Evolutionary conservation across 495 filamentous ascomycete genomes (phyloP), one percentile per base, ranked within the genome.

Genomic region (Parathielavia hyrcaniae): DNA sequence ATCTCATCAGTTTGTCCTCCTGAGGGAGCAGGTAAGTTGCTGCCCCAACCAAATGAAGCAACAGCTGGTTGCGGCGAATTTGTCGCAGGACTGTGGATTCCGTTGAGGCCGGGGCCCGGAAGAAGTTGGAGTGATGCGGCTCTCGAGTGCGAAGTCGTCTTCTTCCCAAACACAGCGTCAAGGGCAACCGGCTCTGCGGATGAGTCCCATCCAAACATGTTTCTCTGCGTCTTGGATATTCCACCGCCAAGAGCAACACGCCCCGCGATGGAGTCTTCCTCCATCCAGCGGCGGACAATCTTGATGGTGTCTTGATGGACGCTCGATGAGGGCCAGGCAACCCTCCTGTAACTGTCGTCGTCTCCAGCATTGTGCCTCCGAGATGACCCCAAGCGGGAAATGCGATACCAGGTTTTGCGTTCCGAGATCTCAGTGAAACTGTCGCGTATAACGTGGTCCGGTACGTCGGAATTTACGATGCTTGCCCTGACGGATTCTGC

Each of bases 391-490:
- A 72, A 74, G 10, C 81, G 74, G 16, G 82, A 83, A 7, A 85
- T 66, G 23, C 82, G 79, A 59, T 86, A 86, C 83, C 83, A 86
- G 6, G 74, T 75, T 63, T 81, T 85, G 44, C 83, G 79, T 56
- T 82, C 73, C n/a, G 77, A 76, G 1, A 75, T 75, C 16, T 77
- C 67, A 16, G 68, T 68, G 52, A 82, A 80, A 40, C 68, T 78
- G 64, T 83, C 73, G 48, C 62, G 60, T 40, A 77, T 71, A 63
- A 78, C 55, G 50, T 64, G 63, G 8, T 75, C 74, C 1, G 71
- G 52, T 0, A 76, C 17, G 8, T 71, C 67, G 7, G 50, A 38
- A 20, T 49, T 41, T 10, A 52, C 53, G 8, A 30, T 30, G 35
- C 43, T 11, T 35, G 58, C 13, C 13, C 12, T 17, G 11, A 38